Conservation (phyloP, 768 basidiomycete species). For the Leccinum aurantiacum region DNA sequence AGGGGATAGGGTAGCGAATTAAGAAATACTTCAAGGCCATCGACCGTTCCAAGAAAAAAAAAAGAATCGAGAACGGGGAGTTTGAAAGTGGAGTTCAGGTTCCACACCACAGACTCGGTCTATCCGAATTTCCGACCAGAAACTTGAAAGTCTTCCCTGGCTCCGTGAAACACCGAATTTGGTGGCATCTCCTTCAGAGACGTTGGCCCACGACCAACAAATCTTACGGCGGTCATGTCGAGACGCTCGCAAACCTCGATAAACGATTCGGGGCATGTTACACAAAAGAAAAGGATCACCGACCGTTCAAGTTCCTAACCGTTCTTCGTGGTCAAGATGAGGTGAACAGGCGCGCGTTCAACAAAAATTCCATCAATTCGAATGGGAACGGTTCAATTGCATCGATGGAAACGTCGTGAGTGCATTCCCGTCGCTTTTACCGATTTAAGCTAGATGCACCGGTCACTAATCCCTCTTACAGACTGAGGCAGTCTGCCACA, state of each 20-base stretch:
- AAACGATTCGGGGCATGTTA: not conserved
- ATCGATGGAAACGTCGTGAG: slow-evolving; percentile 15
- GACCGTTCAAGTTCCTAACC: slow-evolving; percentile 9
- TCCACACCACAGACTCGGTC: not conserved
- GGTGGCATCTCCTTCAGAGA: not conserved
- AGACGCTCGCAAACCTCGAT: not conserved
- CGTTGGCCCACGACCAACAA: slow-evolving; percentile 2
- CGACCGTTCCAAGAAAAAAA: not conserved
- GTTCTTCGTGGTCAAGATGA: no score
- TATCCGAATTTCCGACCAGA: not conserved
- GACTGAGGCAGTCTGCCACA: slow-evolving; percentile 1
- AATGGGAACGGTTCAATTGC: not conserved
- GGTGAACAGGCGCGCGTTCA: no score
- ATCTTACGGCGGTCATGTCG: slow-evolving; percentile 3
- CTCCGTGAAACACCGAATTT: not conserved
- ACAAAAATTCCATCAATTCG: no score
- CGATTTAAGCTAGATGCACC: slow-evolving; percentile 18
- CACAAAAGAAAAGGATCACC: slow-evolving; percentile 5
- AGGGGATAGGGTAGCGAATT: not conserved
- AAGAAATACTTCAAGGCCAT: not conserved
- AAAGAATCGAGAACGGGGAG: not conserved
- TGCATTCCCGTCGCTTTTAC: slow-evolving; percentile 8
- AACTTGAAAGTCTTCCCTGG: no score
- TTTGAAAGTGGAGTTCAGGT: not conserved
- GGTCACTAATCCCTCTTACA: slow-evolving; percentile 11